Base-by-base conservation (phyloP, 495 filamentous ascomycete species). In the Aspergillus bridgeri region DNA sequence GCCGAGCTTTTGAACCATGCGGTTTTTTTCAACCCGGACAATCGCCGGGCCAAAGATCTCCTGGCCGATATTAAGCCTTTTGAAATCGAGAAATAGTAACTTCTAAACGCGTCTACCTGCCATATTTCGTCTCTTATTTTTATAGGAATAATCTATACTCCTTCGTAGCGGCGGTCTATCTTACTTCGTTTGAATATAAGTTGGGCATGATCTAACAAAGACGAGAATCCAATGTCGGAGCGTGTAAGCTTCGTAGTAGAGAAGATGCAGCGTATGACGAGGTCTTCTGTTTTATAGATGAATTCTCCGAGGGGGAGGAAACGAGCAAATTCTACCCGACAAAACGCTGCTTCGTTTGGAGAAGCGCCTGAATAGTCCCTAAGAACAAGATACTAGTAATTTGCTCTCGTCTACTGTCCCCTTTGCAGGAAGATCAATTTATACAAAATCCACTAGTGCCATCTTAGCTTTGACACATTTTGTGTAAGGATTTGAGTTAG, bases 1-100 rank as follows among this genome's bases (percentile, higher is more conserved):
- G 60, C 64, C 0, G 63, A 59, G 1, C 42, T 71, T 20, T 59
- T 73, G 2, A 59, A 56, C 47, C 65, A 73, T 38, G 63, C 63
- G 7, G 63, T 71, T 17, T 53, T 60, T 23, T 53, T 59, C 0
- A 23, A 66, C 29, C 63, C 60, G 3, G 52, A 51, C 7, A 56
- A 60, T 38, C n/a, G 27, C 5, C 29, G 33, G 2, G 61, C 62
- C 6, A 61, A 54, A 23, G 38, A 3, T 11, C 19, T 33, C 2
- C 55, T 71, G n/a, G 64, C 66, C 11, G 25, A 29, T 2, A 67
- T 68, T 7, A 27, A 7, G 25, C 25, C 7, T 7, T 27, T 27
- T 27, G 7, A 11, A 11, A 20, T 45, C 42, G 42, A 45, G 42
- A 45, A 45, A 45, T 45, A 45, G 11, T 45, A 45, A 11, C 42